Percentiles rank a stretch among this genome's conserved stretches.
Conservation (phyloP, 495 filamentous ascomycete genomes). For the Penicillium waksmanii region DNA sequence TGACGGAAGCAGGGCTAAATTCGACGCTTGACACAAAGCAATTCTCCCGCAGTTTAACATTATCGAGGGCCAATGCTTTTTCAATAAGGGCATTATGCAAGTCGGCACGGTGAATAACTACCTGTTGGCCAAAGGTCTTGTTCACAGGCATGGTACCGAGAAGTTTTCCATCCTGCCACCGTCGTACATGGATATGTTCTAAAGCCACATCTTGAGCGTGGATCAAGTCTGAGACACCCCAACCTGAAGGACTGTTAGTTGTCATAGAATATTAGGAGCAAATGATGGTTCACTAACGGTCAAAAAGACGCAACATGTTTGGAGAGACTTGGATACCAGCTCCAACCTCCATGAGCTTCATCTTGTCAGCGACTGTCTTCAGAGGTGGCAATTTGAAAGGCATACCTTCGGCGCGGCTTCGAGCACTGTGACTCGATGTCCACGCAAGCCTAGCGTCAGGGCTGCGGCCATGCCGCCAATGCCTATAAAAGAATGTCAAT, state of each 20-base stretch:
- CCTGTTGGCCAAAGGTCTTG: conserved; percentile 46
- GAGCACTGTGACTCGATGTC: conserved; percentile 43
- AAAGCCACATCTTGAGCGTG: conserved; percentile 43
- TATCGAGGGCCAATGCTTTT: conserved; percentile 37
- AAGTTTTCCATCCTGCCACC: conserved; percentile 46
- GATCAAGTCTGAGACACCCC: conserved; percentile 46
- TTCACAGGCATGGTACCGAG: conserved; percentile 46
- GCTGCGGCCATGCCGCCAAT: conserved; percentile 69
- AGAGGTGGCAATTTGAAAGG: neutral
- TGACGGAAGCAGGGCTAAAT: conserved; percentile 38
- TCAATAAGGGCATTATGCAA: conserved; percentile 47
- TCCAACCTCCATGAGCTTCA: conserved; percentile 63
- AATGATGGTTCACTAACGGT: conserved; percentile 41
- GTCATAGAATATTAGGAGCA: neutral
- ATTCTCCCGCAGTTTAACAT: conserved; percentile 41
- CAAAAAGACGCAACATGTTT: conserved; percentile 73
- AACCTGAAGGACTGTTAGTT: conserved; percentile 30
- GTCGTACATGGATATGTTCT: conserved; percentile 47
- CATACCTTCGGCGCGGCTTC: conserved; percentile 44
- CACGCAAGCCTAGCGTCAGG: conserved; percentile 60
- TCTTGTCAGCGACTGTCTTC: conserved; percentile 10
- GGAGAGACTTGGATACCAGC: conserved; percentile 81
- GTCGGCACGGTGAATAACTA: conserved; percentile 49
- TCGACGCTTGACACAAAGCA: conserved; percentile 37
- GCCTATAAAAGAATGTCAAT: conserved; percentile 40